Conservation (phyloP, 108 stramenopile species). For the Discostella pseudostelligera region DNA sequence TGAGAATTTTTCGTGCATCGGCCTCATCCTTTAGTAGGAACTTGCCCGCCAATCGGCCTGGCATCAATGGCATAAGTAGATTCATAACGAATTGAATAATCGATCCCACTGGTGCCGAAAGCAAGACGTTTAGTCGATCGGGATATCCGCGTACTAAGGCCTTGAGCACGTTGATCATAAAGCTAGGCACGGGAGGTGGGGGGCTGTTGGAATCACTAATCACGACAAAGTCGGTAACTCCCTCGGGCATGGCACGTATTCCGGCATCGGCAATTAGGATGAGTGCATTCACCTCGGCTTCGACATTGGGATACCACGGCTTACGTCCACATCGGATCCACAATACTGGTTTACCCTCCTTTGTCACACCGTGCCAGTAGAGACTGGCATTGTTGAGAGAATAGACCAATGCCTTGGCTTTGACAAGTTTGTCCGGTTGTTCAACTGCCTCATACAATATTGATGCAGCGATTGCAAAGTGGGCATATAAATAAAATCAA, state of each 20-base stretch:
- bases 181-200: slow-evolving; percentile 87
- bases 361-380: slow-evolving; percentile 87
- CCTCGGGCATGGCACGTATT: slow-evolving; percentile 80
- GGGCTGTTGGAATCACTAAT: slow-evolving; percentile 78
- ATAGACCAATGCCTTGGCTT: slow-evolving; percentile 74
- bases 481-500: slow-evolving; percentile 9
- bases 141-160: slow-evolving; percentile 85
- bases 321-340: slow-evolving; percentile 87
- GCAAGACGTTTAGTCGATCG: slow-evolving; percentile 72
- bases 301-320: slow-evolving; percentile 89
- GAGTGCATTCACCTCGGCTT: slow-evolving; percentile 83
- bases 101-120: slow-evolving; percentile 77
- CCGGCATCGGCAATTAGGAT: slow-evolving; percentile 85
- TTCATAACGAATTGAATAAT: slow-evolving; percentile 90
- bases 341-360: slow-evolving; percentile 81
- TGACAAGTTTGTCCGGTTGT: slow-evolving; percentile 61
- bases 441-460: slow-evolving; percentile 60
- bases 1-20: slow-evolving; percentile 51
- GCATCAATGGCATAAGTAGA: slow-evolving; percentile 83
- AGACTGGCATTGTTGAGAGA: slow-evolving; percentile 69
- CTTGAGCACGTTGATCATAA: slow-evolving; percentile 85
- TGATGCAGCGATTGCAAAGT: slow-evolving; percentile 72
- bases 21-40: slow-evolving; percentile 65
- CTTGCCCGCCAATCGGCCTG: slow-evolving; percentile 76
- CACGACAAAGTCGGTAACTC: slow-evolving; percentile 84